Base-by-base conservation (phyloP, 371 early-diverging fungal species). In the Circinella minor region DNA sequence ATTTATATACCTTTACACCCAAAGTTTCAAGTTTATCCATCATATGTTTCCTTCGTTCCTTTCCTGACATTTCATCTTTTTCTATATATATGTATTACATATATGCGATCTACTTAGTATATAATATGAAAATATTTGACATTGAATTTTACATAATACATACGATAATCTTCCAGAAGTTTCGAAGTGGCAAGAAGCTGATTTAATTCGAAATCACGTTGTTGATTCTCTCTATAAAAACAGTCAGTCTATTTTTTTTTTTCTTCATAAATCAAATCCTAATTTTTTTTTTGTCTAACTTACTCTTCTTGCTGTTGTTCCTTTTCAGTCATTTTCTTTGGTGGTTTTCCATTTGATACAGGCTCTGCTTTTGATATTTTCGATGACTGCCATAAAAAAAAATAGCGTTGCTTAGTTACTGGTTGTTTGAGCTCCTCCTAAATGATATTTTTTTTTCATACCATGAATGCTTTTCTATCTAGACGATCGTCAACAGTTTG, bases 121-220 rank as follows among this genome's bases (percentile, higher is more conserved):
- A 43, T 43, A 43, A 9, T 9, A 43, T 43, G 43, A 43, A 43
- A 43, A 43, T 43, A 11, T 34, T 14, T 63, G 11, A 11, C 55
- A 8, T 36, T 46, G 10, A n/a, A 36, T 18, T 4, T 63, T 13
- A n/a, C 15, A 51, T 51, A 51, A 8, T 14, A 61, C 68, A 65
- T 73, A 79, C 79, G 76, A 20, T 80, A 74, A 61, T 84, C 84
- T 66, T 84, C 84, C 15, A 84, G 71, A 9, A 84, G 64, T 55
- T 78, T 74, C 0, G 80, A 74, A 4, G 84, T 80, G 13, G 81
- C 74, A 18, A 84, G 66, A 3, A 84, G 67, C 39, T 79, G 72
- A 27, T 80, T 74, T 14, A 84, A 68, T 49, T 84, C 84, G 38
- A 74, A 4, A 72, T 84, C 84, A 34, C 81, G 74, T 14, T 68